These are phyloP conservation scores for Magnusiomyces clavatus DNA, from an alignment of 1,139 yeast species.

Conservation along the genomic window DNA sequence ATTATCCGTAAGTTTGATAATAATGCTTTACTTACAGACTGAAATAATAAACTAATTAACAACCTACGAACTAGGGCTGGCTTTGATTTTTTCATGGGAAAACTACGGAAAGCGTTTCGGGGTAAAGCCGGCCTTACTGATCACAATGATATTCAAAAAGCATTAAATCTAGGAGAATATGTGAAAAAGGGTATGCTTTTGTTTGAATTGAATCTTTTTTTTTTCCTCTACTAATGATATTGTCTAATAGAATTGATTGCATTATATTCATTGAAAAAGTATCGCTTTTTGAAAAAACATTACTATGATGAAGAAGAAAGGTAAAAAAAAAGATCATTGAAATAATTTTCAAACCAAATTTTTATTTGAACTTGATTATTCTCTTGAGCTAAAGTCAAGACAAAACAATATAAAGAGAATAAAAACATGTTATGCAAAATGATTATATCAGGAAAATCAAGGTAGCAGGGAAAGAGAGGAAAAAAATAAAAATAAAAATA, in stretches of 20 bases:
- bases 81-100: slow-evolving; percentile 24
- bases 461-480: no score
- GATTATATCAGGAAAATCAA: no score
- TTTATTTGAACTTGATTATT: no score
- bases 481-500: no score
- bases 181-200: slow-evolving; percentile 25
- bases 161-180: slow-evolving; percentile 32
- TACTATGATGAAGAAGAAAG: slow-evolving; percentile 21
- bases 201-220: not conserved
- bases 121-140: slow-evolving; percentile 20
- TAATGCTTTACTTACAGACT: not conserved
- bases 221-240: not conserved
- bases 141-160: slow-evolving; percentile 25
- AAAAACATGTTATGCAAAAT: no score
- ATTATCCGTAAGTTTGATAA: slow-evolving; percentile 28
- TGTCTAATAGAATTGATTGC: slow-evolving; percentile 27
- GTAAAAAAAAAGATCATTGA: not conserved
- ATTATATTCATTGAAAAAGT: slow-evolving; percentile 28
- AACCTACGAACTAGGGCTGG: slow-evolving; percentile 19
- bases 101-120: slow-evolving; percentile 28
- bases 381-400: no score
- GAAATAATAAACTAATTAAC: not conserved
- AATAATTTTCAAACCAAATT: no score
- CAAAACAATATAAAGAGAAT: no score
- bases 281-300: slow-evolving; percentile 30